phyloP scores from a whole-genome alignment of 1,284 basidiomycete species.

The Moesziomyces parantarcticus region DNA sequence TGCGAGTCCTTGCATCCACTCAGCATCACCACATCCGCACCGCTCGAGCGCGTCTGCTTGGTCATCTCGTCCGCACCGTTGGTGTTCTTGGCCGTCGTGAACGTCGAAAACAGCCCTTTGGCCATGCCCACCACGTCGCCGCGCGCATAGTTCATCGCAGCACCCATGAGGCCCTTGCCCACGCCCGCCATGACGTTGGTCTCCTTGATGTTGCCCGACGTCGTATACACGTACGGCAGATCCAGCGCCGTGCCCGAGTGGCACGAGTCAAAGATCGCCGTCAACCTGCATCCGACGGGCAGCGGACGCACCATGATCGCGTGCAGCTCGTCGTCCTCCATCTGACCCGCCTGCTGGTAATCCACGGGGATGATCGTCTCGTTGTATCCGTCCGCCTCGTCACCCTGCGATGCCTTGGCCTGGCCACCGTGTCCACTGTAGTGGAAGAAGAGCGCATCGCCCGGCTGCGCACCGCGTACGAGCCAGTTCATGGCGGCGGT shows the following conservation, averaged over 20 bases:
- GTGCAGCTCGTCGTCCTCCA: conserved; percentile 67
- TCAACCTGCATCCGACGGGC: conserved; percentile 51
- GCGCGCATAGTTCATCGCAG: conserved; percentile 77
- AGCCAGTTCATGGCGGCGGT: conserved; percentile 68
- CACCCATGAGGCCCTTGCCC: conserved; percentile 68
- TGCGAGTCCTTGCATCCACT: conserved; percentile 89
- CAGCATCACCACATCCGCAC: conserved; percentile 75
- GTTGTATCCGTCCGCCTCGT: conserved; percentile 67
- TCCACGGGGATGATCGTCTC: conserved; percentile 68
- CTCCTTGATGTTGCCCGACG: conserved; percentile 92
- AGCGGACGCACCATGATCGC: conserved; percentile 64
- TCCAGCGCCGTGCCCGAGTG: conserved; percentile 67
- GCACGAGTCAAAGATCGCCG: conserved; percentile 61
- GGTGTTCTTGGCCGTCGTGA: conserved; percentile 68
- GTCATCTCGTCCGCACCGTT: conserved; percentile 76
- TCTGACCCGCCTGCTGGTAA: conserved; percentile 63
- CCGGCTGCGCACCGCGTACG: conserved; percentile 59
- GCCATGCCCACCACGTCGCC: conserved; percentile 78
- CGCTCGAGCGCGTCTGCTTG: conserved; percentile 78
- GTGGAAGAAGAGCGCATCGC: conserved; percentile 68
- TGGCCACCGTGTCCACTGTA: conserved; percentile 67
- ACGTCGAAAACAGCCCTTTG: conserved; percentile 68
- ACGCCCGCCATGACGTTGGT: conserved; percentile 73
- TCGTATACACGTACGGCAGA: conserved; percentile 75
- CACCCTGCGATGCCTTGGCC: conserved; percentile 62